Evolutionary conservation across 2,329 filamentous ascomycete species (phyloP).

Genomic region (Aspergillus carbonarius): DNA sequence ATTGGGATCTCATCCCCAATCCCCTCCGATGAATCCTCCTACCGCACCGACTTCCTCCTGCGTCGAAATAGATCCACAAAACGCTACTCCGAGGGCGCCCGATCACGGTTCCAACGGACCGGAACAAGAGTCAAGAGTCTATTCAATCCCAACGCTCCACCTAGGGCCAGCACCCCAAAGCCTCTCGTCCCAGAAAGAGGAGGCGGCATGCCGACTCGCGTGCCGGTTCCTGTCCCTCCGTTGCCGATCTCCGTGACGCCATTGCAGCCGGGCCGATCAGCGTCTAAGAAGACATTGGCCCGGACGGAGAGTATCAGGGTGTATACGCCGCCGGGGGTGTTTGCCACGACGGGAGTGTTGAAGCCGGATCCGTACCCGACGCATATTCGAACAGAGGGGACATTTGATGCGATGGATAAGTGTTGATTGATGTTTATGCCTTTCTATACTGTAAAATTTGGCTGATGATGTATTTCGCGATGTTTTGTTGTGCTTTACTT

Average conservation of each 20-base stretch:
- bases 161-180: not conserved
- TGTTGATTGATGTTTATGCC: not conserved
- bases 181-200: not conserved
- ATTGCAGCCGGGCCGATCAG: slow-evolving; percentile 10
- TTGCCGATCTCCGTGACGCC: slow-evolving; percentile 22
- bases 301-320: slow-evolving; percentile 48
- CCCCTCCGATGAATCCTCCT: slow-evolving; percentile 42
- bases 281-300: slow-evolving; percentile 28
- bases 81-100: slow-evolving; percentile 25
- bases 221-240: slow-evolving; percentile 5
- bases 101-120: slow-evolving; percentile 36
- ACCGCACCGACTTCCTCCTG: slow-evolving; percentile 47
- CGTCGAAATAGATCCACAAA: slow-evolving; percentile 22
- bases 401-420: slow-evolving; percentile 1
- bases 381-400: slow-evolving; percentile 31
- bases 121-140: slow-evolving; percentile 39
- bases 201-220: not conserved
- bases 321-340: slow-evolving; percentile 43
- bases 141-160: slow-evolving; percentile 27
- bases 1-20: slow-evolving; percentile 46
- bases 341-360: slow-evolving; percentile 26
- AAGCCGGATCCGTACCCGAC: slow-evolving; percentile 29
- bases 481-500: not conserved
- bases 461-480: not conserved
- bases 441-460: not conserved